These are phyloP conservation scores for Hypoxylon sp. DNA, from an alignment of 2,329 filamentous ascomycete genomes.

Conservation along the genomic window DNA sequence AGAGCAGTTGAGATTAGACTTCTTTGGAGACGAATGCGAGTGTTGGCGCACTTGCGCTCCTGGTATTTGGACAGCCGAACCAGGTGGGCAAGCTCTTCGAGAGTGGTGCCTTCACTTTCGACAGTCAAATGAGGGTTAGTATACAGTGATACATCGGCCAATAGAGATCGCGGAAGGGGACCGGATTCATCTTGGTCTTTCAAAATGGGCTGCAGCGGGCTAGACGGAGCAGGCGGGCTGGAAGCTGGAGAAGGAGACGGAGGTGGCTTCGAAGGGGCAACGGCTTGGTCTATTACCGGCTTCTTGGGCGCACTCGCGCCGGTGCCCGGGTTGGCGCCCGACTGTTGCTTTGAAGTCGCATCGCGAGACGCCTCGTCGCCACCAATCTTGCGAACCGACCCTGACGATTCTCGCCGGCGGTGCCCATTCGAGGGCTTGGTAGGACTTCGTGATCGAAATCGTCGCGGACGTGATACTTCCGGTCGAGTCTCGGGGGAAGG, in stretches of 20 bases:
- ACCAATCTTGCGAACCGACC: conserved; percentile 61
- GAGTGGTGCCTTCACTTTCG: conserved; percentile 75
- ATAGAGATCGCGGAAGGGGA: conserved; percentile 67
- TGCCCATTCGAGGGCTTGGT: conserved; percentile 55
- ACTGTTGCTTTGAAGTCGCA: conserved; percentile 53
- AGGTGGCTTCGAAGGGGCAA: conserved; percentile 43
- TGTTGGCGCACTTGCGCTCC: conserved; percentile 82
- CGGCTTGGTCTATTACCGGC: conserved; percentile 64
- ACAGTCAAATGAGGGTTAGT: conserved; percentile 72
- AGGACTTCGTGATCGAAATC: conserved; percentile 69
- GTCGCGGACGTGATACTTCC: conserved; percentile 65
- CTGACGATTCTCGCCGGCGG: conserved; percentile 59
- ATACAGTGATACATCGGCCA: conserved; percentile 77
- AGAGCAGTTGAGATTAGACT: conserved; percentile 82
- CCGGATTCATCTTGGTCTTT: conserved; percentile 61
- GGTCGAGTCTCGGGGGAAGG: conserved; percentile 68
- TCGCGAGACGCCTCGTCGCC: conserved; percentile 60
- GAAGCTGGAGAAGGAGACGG: conserved; percentile 41
- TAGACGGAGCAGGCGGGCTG: conserved; percentile 44
- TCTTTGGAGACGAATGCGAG: conserved; percentile 79
- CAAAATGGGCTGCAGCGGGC: conserved; percentile 54
- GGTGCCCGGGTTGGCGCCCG: conserved; percentile 56
- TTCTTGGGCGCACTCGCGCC: conserved; percentile 61
- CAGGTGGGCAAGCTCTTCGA: conserved; percentile 83
- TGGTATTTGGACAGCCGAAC: conserved; percentile 85